A percentile compares a stretch with the other conserved stretches of the same genome.
Conservation (phyloP, 2,329 filamentous ascomycete species). For the Pyrenochaeta sp. region DNA sequence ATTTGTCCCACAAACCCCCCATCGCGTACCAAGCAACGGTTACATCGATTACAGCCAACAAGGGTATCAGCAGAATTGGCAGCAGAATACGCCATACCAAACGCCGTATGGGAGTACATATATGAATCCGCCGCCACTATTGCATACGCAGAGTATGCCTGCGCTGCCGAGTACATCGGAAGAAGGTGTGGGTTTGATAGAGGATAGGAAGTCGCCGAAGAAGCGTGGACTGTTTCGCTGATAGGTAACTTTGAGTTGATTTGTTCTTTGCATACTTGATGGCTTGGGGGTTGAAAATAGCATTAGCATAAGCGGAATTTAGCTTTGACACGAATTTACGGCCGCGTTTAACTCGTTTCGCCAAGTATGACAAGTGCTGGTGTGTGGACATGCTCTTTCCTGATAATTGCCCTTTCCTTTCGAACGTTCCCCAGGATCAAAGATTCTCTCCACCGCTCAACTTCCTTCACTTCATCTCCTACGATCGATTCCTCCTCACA, state of each 20-base stretch:
- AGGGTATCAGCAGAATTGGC: slow-evolving; percentile 23
- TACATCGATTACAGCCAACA: slow-evolving; percentile 30
- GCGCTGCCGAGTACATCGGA: slow-evolving; percentile 20
- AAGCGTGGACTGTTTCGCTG: slow-evolving; percentile 30
- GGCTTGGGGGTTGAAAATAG: background rate
- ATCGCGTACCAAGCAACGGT: slow-evolving; percentile 30
- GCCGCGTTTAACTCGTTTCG: too few relatives aligned
- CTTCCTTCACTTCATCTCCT: too few relatives aligned
- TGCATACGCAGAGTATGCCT: slow-evolving; percentile 40
- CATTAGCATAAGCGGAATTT: background rate
- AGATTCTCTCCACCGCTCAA: too few relatives aligned
- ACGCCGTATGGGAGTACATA: slow-evolving; percentile 35
- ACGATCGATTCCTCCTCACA: too few relatives aligned
- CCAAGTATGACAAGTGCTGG: too few relatives aligned
- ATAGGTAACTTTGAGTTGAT: background rate
- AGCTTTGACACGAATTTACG: too few relatives aligned
- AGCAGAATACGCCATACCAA: slow-evolving; percentile 32
- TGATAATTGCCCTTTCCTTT: too few relatives aligned
- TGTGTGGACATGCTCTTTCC: too few relatives aligned
- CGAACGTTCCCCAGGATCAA: too few relatives aligned
- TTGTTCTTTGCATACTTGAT: background rate
- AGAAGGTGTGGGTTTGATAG: slow-evolving; percentile 8
- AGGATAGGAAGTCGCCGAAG: slow-evolving; percentile 23
- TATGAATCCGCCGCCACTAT: slow-evolving; percentile 26
- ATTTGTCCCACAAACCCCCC: slow-evolving; percentile 41